Conservation (phyloP, 2,329 filamentous ascomycete genomes). For the Aquanectria penicillioides region DNA sequence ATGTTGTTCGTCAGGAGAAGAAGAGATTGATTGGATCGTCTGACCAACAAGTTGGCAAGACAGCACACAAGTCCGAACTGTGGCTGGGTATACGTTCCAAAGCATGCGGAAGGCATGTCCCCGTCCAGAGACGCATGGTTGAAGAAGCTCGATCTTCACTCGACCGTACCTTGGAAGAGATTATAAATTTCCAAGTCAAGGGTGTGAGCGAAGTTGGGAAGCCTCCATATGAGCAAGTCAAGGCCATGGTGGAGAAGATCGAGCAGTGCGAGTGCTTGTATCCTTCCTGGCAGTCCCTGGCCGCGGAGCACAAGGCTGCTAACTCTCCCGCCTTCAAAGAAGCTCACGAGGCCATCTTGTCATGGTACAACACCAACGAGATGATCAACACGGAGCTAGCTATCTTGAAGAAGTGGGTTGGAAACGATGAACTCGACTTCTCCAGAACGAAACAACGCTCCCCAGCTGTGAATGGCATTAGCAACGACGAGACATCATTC, state of each 20-base stretch:
- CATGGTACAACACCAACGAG: constrained; percentile 97
- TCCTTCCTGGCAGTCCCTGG: constrained; percentile 80
- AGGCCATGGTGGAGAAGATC: constrained; percentile 89
- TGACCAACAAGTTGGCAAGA: constrained; percentile 65
- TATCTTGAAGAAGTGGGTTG: constrained; percentile 95
- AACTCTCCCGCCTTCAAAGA: constrained; percentile 81
- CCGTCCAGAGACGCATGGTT: constrained; percentile 86
- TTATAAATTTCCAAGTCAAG: constrained; percentile 93
- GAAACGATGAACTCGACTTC: constrained; percentile 95
- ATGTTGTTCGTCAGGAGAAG: constrained; percentile 98
- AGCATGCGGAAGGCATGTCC: constrained; percentile 82
- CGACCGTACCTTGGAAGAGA: constrained; percentile 82
- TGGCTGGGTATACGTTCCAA: constrained; percentile 91
- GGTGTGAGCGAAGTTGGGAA: constrained; percentile 93
- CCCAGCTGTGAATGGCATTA: constrained; percentile 72
- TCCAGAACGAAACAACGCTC: constrained; percentile 77
- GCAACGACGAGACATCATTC: constrained; percentile 89
- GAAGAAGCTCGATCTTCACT: constrained; percentile 83
- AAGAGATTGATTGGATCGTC: constrained; percentile 87
- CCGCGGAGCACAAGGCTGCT: constrained; percentile 78
- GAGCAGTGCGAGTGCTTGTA: constrained; percentile 89
- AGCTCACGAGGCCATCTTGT: constrained; percentile 87
- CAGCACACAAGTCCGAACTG: constrained; percentile 79
- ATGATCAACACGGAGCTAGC: constrained; percentile 95
- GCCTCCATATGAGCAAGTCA: constrained; percentile 86